A percentile compares a stretch with the other conserved stretches of the same genome.
These are phyloP conservation scores for Nicotiana tabacum DNA, from an alignment of 257 asterid genomes.

Conservation along the genomic window DNA sequence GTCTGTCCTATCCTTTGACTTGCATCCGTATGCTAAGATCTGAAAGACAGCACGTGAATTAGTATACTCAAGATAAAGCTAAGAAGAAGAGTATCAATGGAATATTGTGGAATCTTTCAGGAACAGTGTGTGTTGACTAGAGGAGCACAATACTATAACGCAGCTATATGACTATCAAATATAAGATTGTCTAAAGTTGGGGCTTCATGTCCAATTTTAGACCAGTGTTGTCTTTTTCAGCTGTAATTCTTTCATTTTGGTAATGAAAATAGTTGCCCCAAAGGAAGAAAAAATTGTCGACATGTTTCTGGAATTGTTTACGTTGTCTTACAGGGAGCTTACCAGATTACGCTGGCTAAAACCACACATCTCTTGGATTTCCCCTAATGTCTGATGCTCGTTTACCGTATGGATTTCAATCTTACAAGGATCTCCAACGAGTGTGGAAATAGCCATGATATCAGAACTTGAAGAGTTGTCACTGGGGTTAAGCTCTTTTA, in stretches of 20 bases:
- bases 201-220: too few relatives aligned
- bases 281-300: not conserved
- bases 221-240: too few relatives aligned
- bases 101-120: not conserved
- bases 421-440: constrained; percentile 32
- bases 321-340: constrained; percentile 10
- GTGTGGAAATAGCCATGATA: constrained; percentile 13
- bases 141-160: not conserved
- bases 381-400: constrained; percentile 70
- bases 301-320: not conserved
- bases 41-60: constrained; percentile 23
- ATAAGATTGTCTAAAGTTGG: not conserved
- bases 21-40: constrained; percentile 69
- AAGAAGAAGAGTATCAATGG: not conserved
- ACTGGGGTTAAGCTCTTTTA: constrained; percentile 34
- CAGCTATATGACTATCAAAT: not conserved
- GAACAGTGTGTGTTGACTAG: not conserved
- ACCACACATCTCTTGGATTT: constrained; percentile 44
- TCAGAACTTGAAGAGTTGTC: constrained; percentile 29
- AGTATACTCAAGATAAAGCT: not conserved
- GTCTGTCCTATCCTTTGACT: constrained; percentile 22
- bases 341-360: constrained; percentile 71
- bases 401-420: constrained; percentile 40
- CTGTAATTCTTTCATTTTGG: too few relatives aligned
- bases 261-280: too few relatives aligned